phyloP scores from a whole-genome alignment of 2,329 filamentous ascomycete genomes.

The Colletotrichum limetticola region DNA sequence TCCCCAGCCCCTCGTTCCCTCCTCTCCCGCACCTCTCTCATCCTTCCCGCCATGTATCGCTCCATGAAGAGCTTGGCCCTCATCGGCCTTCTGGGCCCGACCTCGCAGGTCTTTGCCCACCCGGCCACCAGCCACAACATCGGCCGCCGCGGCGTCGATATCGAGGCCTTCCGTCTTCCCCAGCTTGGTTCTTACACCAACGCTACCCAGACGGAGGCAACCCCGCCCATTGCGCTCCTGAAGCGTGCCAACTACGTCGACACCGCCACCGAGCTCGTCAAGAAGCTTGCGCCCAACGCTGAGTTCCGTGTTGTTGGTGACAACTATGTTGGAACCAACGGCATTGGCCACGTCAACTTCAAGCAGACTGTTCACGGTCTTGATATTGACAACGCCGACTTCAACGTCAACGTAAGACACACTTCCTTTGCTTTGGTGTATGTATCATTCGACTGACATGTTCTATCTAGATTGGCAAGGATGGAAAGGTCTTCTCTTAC shows the following conservation, averaged over 20 bases:
- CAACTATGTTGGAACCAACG: conserved; percentile 60
- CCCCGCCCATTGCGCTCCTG: conserved; percentile 40
- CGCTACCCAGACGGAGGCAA: conserved; percentile 39
- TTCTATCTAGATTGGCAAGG: conserved; percentile 51
- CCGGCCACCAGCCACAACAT: conserved; percentile 39
- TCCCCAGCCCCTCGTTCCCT: conserved; percentile 10
- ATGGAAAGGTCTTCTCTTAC: conserved; percentile 64
- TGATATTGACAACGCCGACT: conserved; percentile 65
- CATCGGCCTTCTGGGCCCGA: conserved; percentile 47
- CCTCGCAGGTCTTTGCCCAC: conserved; percentile 45
- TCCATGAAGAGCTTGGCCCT: conserved; percentile 47
- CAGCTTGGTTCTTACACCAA: conserved; percentile 45
- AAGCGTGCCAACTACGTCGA: conserved; percentile 50
- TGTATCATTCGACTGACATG: background rate
- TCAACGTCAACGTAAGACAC: conserved; percentile 63
- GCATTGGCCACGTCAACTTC: conserved; percentile 64
- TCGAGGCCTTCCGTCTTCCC: conserved; percentile 46
- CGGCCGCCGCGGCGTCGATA: conserved; percentile 46
- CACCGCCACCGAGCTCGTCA: conserved; percentile 50
- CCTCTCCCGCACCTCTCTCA: background rate
- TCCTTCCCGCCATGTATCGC: conserved; percentile 16
- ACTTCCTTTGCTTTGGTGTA: background rate
- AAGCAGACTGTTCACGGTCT: conserved; percentile 63
- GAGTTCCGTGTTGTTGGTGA: conserved; percentile 59
- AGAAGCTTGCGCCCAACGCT: conserved; percentile 43